A percentile compares a stretch with the other conserved stretches of the same genome.
These are phyloP conservation scores for Oryza coarctata DNA, from an alignment of 176 grass and related monocot genomes.

Conservation along the genomic window DNA sequence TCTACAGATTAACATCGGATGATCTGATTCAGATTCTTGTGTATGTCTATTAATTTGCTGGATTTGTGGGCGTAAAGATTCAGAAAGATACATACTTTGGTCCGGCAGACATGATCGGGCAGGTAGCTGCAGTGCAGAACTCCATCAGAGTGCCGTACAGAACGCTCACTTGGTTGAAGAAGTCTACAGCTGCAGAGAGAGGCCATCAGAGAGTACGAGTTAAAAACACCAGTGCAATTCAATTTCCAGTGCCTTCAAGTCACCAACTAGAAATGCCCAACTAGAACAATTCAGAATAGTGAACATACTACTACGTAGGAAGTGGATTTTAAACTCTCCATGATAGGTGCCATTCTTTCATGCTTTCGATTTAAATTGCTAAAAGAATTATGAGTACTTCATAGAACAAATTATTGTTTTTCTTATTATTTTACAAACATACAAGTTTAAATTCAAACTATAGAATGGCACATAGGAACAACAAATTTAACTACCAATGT, in stretches of 20 bases:
- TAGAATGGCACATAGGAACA: background rate
- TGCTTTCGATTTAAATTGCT: background rate
- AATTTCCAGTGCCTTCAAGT: background rate
- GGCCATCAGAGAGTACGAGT: background rate
- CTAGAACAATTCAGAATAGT: background rate
- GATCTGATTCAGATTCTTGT: background rate
- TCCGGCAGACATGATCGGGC: slow-evolving; percentile 89
- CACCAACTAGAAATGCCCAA: background rate
- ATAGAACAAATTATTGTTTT: too few relatives aligned
- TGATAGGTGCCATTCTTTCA: background rate
- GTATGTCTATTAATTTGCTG: background rate
- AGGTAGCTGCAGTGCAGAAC: slow-evolving; percentile 85
- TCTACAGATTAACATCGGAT: background rate
- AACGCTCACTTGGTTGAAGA: slow-evolving; percentile 95
- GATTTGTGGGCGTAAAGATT: background rate
- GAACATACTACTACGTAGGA: background rate
- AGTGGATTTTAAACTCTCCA: background rate
- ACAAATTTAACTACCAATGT: background rate
- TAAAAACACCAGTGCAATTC: background rate
- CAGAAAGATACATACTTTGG: slow-evolving; percentile 55
- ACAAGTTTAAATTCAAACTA: background rate
- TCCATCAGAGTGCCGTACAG: slow-evolving; percentile 85
- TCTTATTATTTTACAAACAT: background rate
- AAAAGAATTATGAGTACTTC: background rate
- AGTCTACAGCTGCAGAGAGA: slow-evolving; percentile 75